Conservation (phyloP, 2,329 filamentous ascomycete species). For the Pseudogymnoascus sp. region DNA sequence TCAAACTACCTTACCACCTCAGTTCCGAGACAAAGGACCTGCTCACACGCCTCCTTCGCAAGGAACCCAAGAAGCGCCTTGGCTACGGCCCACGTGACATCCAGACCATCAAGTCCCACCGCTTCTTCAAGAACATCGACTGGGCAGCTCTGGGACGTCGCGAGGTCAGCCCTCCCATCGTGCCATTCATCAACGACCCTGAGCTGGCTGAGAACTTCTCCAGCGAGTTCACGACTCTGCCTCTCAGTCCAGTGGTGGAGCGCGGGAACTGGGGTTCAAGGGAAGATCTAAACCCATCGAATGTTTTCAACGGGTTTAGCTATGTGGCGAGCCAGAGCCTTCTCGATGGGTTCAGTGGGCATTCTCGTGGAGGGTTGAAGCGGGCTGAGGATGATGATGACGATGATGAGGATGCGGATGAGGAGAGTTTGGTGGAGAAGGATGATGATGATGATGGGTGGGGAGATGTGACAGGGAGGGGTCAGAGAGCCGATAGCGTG, state of each 20-base stretch:
- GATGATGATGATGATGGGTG: constrained; percentile 1
- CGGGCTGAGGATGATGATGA: not conserved
- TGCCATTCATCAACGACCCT: constrained; percentile 89
- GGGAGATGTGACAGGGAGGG: not conserved
- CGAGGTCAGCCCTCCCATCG: constrained; percentile 81
- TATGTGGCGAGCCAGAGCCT: constrained; percentile 32
- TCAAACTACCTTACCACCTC: constrained; percentile 83
- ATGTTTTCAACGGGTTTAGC: constrained; percentile 31
- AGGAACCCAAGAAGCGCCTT: constrained; percentile 85
- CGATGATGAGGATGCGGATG: constrained; percentile 9
- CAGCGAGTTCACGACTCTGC: constrained; percentile 80
- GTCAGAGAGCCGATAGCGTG: not conserved
- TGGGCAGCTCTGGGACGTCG: constrained; percentile 81
- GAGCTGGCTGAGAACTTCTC: constrained; percentile 96
- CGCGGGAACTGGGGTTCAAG: constrained; percentile 19
- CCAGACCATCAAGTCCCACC: constrained; percentile 76
- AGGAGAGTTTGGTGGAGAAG: not conserved
- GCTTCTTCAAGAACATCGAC: constrained; percentile 95
- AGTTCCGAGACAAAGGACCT: constrained; percentile 90
- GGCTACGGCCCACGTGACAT: constrained; percentile 82
- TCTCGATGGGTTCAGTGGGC: constrained; percentile 25
- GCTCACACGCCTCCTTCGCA: constrained; percentile 80
- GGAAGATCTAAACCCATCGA: constrained; percentile 22
- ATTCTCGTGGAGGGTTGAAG: constrained; percentile 15
- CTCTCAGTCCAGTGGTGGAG: constrained; percentile 64